Conservation (phyloP, 2,329 filamentous ascomycete species). For the Trichoderma arundinaceum region DNA sequence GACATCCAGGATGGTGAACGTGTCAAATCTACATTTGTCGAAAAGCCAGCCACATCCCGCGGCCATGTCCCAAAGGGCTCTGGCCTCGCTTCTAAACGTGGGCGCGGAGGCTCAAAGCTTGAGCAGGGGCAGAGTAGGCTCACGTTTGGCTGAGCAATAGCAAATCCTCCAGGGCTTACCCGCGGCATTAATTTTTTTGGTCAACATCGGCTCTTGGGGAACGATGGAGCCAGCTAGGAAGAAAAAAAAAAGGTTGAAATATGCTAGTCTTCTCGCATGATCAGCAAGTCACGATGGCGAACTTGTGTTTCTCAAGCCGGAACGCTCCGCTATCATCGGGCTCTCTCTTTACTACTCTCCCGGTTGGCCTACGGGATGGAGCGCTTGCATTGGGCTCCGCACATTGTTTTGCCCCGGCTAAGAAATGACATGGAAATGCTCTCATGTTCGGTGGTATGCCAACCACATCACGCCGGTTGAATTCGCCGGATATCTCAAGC, state of each 20-base stretch:
- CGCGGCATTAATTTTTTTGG: neutral
- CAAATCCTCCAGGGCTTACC: neutral
- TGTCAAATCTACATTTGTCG: constrained; percentile 54
- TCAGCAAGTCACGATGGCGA: constrained; percentile 18
- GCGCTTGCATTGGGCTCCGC: neutral
- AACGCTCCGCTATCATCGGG: constrained; percentile 5
- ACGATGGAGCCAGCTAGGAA: neutral
- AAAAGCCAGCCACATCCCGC: constrained; percentile 43
- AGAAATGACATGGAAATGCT: neutral
- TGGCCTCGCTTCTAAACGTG: constrained; percentile 50
- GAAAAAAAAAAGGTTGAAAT: neutral
- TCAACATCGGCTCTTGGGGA: neutral
- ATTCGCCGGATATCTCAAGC: neutral
- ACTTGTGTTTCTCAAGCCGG: neutral
- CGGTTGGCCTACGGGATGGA: neutral
- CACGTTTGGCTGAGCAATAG: constrained; percentile 58
- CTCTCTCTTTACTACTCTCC: neutral
- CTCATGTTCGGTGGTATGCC: neutral
- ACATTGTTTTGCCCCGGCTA: neutral
- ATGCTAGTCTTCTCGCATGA: constrained; percentile 2
- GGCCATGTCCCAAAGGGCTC: constrained; percentile 41
- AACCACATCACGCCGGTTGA: neutral
- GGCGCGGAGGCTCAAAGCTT: constrained; percentile 45
- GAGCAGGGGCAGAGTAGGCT: constrained; percentile 67
- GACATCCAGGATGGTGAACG: constrained; percentile 73